Conservation (phyloP, 345 rosid species). For the Citrus reticulata region DNA sequence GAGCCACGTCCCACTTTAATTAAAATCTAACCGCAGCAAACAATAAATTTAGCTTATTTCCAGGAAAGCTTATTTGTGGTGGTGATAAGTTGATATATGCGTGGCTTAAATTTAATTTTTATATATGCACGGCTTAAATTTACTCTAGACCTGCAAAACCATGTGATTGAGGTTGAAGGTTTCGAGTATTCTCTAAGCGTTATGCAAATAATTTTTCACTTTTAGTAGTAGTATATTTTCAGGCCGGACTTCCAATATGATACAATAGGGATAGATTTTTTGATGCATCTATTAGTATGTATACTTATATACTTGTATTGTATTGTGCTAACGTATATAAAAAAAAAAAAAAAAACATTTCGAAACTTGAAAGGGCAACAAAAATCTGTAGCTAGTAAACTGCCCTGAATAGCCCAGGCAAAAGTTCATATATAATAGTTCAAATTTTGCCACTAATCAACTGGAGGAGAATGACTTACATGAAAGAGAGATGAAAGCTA, state of each 20-base stretch:
- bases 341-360: no score
- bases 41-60: not conserved
- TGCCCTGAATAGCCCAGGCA: not conserved
- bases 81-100: not conserved
- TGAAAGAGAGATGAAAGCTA: not conserved
- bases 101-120: not conserved
- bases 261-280: no score
- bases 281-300: no score
- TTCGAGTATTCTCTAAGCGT: no score
- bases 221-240: no score
- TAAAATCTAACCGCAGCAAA: no score
- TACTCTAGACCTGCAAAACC: not conserved
- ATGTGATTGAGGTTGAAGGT: no score
- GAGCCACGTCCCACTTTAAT: not conserved
- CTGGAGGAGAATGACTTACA: not conserved
- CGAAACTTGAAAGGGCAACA: not conserved
- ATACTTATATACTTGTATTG: no score
- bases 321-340: no score
- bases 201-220: no score
- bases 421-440: not conserved
- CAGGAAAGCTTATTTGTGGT: not conserved
- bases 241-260: no score
- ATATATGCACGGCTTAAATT: no score
- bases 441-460: not conserved
- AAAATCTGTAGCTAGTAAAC: not conserved